Evolutionary conservation across 2,329 filamentous ascomycete genomes (phyloP).

Genomic region (Aspergillus novofumigatus): DNA sequence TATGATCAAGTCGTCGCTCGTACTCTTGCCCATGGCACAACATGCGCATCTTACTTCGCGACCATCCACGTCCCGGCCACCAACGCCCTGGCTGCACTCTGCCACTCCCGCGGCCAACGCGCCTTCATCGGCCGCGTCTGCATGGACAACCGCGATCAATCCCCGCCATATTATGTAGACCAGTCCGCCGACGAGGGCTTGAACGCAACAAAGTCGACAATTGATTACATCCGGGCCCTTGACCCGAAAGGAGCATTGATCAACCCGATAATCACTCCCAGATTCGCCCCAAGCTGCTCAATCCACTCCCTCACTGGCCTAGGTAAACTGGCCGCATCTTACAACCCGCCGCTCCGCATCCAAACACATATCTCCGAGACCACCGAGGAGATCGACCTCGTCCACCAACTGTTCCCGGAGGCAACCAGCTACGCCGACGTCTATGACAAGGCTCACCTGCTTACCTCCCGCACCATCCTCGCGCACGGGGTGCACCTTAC

Average conservation of each 20-base stretch:
- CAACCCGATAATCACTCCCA: conserved; percentile 72
- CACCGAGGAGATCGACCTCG: conserved; percentile 64
- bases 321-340: conserved; percentile 59
- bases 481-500: conserved; percentile 79
- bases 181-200: conserved; percentile 58
- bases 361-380: conserved; percentile 95
- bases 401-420: conserved; percentile 64
- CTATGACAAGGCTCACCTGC: conserved; percentile 68
- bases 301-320: conserved; percentile 55
- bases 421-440: conserved; percentile 66
- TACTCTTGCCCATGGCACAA: conserved; percentile 86
- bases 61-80: conserved; percentile 83
- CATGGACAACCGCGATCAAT: conserved; percentile 70
- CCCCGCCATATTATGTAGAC: conserved; percentile 77
- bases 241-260: conserved; percentile 47
- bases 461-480: conserved; percentile 71
- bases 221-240: conserved; percentile 62
- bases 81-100: conserved; percentile 85
- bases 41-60: conserved; percentile 90
- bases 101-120: conserved; percentile 73
- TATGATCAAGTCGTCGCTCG: conserved; percentile 75
- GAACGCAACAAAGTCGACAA: conserved; percentile 53
- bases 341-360: conserved; percentile 56
- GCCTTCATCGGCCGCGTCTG: conserved; percentile 92
- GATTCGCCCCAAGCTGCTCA: conserved; percentile 57